Percentiles rank a stretch among this genome's conserved stretches.
Evolutionary conservation across 805 yeast species (phyloP).

Genomic region (Metschnikowia bowlesiae): DNA sequence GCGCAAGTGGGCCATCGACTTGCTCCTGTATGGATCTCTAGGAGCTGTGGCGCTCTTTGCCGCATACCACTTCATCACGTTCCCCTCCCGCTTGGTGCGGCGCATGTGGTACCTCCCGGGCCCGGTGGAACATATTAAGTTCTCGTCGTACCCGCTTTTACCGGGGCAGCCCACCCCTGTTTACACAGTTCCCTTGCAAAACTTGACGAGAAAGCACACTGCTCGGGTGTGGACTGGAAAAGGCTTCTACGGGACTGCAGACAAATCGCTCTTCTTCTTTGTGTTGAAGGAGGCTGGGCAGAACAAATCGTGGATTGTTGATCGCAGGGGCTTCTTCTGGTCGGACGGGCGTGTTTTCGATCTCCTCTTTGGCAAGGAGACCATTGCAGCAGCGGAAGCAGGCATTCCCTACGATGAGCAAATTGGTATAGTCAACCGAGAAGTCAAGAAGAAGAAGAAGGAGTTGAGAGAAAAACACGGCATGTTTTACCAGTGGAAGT

Average conservation of each 20-base stretch:
- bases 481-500: slow-evolving; percentile 54
- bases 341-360: slow-evolving; percentile 87
- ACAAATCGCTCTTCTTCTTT: slow-evolving; percentile 68
- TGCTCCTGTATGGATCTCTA: slow-evolving; percentile 26
- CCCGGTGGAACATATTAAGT: slow-evolving; percentile 49
- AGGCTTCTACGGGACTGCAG: slow-evolving; percentile 82
- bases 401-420: slow-evolving; percentile 62
- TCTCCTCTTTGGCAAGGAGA: slow-evolving; percentile 73
- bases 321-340: slow-evolving; percentile 87
- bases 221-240: slow-evolving; percentile 81
- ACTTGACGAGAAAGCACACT: slow-evolving; percentile 51
- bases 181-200: slow-evolving; percentile 56
- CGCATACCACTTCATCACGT: slow-evolving; percentile 28
- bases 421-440: slow-evolving; percentile 44
- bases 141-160: slow-evolving; percentile 69
- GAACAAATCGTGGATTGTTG: slow-evolving; percentile 69
- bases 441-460: slow-evolving; percentile 45
- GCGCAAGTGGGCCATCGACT: slow-evolving; percentile 33
- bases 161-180: slow-evolving; percentile 79
- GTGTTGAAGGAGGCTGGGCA: slow-evolving; percentile 52
- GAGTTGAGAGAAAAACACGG: slow-evolving; percentile 54
- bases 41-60: slow-evolving; percentile 25
- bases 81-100: slow-evolving; percentile 70
- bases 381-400: slow-evolving; percentile 70
- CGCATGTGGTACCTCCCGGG: slow-evolving; percentile 76